A percentile compares a stretch with the other conserved stretches of the same genome.
These are phyloP conservation scores for Xylaria hypoxylon DNA, from an alignment of 2,329 filamentous ascomycete genomes.

Conservation along the genomic window DNA sequence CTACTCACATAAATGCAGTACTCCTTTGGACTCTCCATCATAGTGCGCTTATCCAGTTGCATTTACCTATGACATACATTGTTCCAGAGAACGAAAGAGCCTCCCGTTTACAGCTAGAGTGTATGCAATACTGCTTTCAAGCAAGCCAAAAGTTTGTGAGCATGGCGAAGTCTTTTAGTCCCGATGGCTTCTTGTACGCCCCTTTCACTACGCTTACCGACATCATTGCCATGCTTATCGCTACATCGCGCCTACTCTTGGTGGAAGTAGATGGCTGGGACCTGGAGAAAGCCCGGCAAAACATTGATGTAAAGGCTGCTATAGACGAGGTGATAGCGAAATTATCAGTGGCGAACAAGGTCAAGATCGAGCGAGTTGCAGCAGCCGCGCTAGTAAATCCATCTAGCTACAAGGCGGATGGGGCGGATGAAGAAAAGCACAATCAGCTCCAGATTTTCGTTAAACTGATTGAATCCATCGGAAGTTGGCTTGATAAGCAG, in stretches of 20 bases:
- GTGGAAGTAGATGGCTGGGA: slow-evolving; percentile 49
- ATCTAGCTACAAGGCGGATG: slow-evolving; percentile 29
- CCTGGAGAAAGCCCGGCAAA: slow-evolving; percentile 40
- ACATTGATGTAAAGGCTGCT: slow-evolving; percentile 42
- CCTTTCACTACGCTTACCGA: slow-evolving; percentile 46
- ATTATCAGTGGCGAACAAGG: slow-evolving; percentile 20
- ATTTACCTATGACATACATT: slow-evolving; percentile 55
- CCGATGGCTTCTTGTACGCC: slow-evolving; percentile 44
- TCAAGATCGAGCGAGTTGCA: slow-evolving; percentile 40
- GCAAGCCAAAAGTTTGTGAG: slow-evolving; percentile 52
- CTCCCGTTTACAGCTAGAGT: slow-evolving; percentile 44
- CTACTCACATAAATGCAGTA: slow-evolving; percentile 26
- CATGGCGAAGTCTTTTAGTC: slow-evolving; percentile 48
- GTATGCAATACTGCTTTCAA: slow-evolving; percentile 53
- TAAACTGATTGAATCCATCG: slow-evolving; percentile 21
- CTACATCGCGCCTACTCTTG: slow-evolving; percentile 47
- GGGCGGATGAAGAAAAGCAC: slow-evolving; percentile 22
- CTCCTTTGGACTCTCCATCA: slow-evolving; percentile 35
- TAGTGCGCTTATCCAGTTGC: slow-evolving; percentile 39
- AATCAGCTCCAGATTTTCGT: slow-evolving; percentile 16
- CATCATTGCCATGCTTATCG: slow-evolving; percentile 47
- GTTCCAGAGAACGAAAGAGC: slow-evolving; percentile 41
- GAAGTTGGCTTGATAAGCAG: slow-evolving; percentile 25
- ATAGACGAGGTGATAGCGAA: slow-evolving; percentile 40
- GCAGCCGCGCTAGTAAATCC: slow-evolving; percentile 36